Evolutionary conservation across 1,284 basidiomycete genomes (phyloP), one percentile per base, ranked within the genome.

Genomic region (Melampsora larici-populina): DNA sequence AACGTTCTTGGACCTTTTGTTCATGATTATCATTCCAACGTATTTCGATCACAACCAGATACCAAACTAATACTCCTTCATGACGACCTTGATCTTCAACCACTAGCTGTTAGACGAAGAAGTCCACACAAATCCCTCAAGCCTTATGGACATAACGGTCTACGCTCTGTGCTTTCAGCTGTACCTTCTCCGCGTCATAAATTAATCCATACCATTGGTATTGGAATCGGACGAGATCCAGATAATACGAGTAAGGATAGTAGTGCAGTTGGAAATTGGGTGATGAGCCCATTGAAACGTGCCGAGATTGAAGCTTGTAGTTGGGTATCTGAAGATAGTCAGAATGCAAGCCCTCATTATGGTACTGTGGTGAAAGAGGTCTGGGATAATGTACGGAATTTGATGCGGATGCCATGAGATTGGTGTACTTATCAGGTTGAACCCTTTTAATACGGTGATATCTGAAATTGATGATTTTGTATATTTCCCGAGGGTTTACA

Each of bases 1-100:
- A 74, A 74, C 71, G 24, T 74, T 26, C 48, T 46, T 18, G 71
- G 71, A 33, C 71, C 71, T n/a, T 21, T 74, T 15, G 63, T 74
- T 24, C 36, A 74, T 15, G 26, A 31, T 7, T 74, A 74, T 55
- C 71, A 74, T 33, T 40, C 70, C 15, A 40, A 72, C 0, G 4
- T 72, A 6, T 72, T 43, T 29, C 58, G 62, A 33, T 58, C 70
- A 15, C 17, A 43, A 55, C 4, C 36, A 0, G 60, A 9, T 17
- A 26, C 62, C 17, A 74, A 66, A 15, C 29, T 74, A 9, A 74
- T 74, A 46, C 31, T 74, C 3, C 46, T 74, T 48, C 71, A 74
- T 33, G 71, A 74, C 31, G 71, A 74, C 21, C 71, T 74, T 18
- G 71, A 74, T 63, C 60, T 74, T 18, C 11, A 48, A 31, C 71